Base-by-base conservation (phyloP, 345 rosid species). In the Eucalyptus dawsonii region DNA sequence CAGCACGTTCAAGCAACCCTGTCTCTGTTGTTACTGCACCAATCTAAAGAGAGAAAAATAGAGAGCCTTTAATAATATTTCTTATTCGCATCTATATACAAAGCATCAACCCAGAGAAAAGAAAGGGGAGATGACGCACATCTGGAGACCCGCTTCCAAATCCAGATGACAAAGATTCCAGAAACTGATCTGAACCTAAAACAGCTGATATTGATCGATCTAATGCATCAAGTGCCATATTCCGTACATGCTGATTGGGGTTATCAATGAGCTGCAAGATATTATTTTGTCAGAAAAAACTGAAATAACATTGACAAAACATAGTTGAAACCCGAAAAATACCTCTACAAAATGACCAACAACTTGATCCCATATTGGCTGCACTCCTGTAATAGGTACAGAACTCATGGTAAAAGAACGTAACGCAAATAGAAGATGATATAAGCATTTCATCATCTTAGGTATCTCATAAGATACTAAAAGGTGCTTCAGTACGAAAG, bases 191-290 rank as follows among this genome's bases (percentile, higher is more conserved):
- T 81, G 99, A 96, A 89, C 97, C 97, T 93, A 98, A 93, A 91
- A 98, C 99, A 86, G 99, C 95, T 93, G 93, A 96, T 89, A 98
- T 96, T 89, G 99, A 98, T 89, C 93, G 96, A 94, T 98, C 99
- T 91, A 98, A 92, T 31, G 99, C 99, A 95, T 96, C 96, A 91
- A 97, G 97, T 88, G 97, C 99, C 95, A 96, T 94, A 90, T 93
- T 96, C 91, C 98, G 92, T 80, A 97, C 90, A 88, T 93, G 95
- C 92, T 94, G 98, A 93, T 95, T 98, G 87, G 97, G 92, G 92
- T 95, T 95, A 88, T 94, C 94, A 65, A 98, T 98, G 87, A 98
- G 99, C 99, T 97, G 97, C 95, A 94, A 88, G 86, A 92, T 62
- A 86, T 90, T 91, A 51, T 88, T 88, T 89, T 85, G 92, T 94